Evolutionary conservation across 768 basidiomycete genomes (phyloP), one percentile per base, ranked within the genome.

Genomic region (Candolleomyces efflorescens): DNA sequence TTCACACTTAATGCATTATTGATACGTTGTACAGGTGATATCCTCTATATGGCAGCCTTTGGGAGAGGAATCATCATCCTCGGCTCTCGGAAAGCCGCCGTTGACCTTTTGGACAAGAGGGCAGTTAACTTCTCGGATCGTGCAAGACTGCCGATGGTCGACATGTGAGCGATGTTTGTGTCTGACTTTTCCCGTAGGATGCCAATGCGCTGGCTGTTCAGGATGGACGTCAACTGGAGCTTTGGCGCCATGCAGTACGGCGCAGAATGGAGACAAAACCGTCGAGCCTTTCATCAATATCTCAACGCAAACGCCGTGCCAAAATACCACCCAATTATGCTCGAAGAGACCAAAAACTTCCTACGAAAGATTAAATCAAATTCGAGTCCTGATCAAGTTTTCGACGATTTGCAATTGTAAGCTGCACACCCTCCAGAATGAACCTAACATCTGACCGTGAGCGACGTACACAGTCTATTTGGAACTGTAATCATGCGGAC

Each of bases 311-410:
- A 63, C 24, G 58, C 60, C 5, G n/a, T 44, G 3, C 20, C 7
- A 2, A 22, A 55, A 10, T 62, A 64, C 36, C 54, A 54, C 27
- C 66, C 64, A 7, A 57, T 64, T 1, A 63, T 67, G 47, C 22
- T 37, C 1, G 38, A 60, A n/a, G 65, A 75, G 62, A 69, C 69
- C 1, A 63, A 59, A 5, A 54, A 64, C 20, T 65, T 78, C 23
- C 62, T 74, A 15, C 45, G 61, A 12, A 69, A 67, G 11, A 43
- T 78, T 5, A 15, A 54, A 58, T 13, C 55, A 64, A 18, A 71
- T 73, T 2, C 61, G 61, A 0, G 54, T 62, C 11, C 53, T 69
- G 11, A 46, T 60, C 2, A 55, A 66, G 4, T 66, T 71, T 53
- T 57, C 76, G 22, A 63, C 62, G 3, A 66, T 65, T 69, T 72